Conservation (phyloP, 495 filamentous ascomycete genomes). For the Cercophora scortea region DNA sequence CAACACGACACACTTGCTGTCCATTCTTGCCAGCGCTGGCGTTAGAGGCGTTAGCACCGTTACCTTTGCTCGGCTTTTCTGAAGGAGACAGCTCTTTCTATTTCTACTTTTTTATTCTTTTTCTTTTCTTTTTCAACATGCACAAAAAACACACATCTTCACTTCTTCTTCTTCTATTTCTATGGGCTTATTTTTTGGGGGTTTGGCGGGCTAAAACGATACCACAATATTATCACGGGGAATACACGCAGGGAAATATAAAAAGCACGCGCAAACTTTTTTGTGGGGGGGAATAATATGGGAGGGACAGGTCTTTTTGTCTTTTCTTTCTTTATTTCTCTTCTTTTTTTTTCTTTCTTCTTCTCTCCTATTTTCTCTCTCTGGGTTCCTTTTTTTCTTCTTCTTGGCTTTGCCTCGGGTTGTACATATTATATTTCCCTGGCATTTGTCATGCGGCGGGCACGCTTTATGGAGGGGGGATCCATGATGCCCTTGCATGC, state of each 20-base stretch:
- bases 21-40: background rate
- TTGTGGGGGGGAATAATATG: background rate
- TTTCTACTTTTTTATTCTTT: background rate
- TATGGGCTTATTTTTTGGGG: too few species aligned
- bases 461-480: background rate
- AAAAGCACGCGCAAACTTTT: background rate
- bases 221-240: background rate
- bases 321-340: background rate
- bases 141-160: background rate
- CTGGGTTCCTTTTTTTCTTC: background rate
- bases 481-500: too few species aligned
- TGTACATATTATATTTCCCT: conserved; percentile 1
- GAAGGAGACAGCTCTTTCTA: background rate
- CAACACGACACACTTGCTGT: background rate
- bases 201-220: background rate
- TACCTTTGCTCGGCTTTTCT: too few species aligned
- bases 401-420: background rate
- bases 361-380: background rate
- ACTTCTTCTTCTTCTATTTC: background rate
- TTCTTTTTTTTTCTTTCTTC: background rate
- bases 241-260: conserved; percentile 12
- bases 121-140: background rate
- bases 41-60: background rate
- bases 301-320: background rate
- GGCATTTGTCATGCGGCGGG: background rate